phyloP scores from a whole-genome alignment of 805 yeast species.

The Torulaspora quercuum region DNA sequence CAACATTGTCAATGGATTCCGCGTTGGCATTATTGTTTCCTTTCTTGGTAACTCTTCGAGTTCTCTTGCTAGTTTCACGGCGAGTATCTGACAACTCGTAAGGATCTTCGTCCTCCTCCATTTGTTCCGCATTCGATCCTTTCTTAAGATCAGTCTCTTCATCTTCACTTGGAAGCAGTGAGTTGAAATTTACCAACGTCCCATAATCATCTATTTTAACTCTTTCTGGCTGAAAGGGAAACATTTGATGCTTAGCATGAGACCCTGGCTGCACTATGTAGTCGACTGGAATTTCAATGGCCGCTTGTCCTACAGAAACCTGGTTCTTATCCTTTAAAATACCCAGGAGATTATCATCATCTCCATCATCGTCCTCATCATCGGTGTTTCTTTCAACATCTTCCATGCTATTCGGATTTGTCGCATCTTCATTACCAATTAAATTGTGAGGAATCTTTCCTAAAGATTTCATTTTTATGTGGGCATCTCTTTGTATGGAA shows the following conservation, averaged over 20 bases:
- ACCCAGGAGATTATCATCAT: slow-evolving; percentile 36
- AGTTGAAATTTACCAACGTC: slow-evolving; percentile 60
- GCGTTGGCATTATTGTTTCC: slow-evolving; percentile 35
- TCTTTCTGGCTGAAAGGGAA: slow-evolving; percentile 64
- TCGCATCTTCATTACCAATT: slow-evolving; percentile 1
- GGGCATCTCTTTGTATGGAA: slow-evolving; percentile 34
- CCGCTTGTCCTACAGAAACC: slow-evolving; percentile 9
- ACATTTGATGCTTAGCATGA: slow-evolving; percentile 52
- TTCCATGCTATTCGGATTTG: slow-evolving; percentile 2
- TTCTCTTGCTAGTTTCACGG: slow-evolving; percentile 22
- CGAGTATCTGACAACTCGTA: slow-evolving; percentile 28
- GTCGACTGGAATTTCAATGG: slow-evolving; percentile 31
- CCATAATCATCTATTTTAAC: slow-evolving; percentile 86
- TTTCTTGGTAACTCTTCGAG: slow-evolving; percentile 32
- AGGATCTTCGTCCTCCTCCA: slow-evolving; percentile 29
- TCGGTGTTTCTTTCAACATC: slow-evolving; percentile 15
- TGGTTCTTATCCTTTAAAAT: slow-evolving; percentile 18
- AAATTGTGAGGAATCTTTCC: slow-evolving; percentile 10
- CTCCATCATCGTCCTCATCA: slow-evolving; percentile 34
- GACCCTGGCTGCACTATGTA: slow-evolving; percentile 23
- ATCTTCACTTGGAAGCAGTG: slow-evolving; percentile 53
- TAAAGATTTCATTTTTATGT: slow-evolving; percentile 23
- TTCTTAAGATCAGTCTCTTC: slow-evolving; percentile 38
- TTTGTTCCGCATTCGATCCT: slow-evolving; percentile 25
- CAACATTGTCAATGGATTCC: slow-evolving; percentile 50